A percentile compares a stretch with the other conserved stretches of the same genome.
Evolutionary conservation across 306 rosid genomes (phyloP).

Genomic region (Oemleria cerasiformis): DNA sequence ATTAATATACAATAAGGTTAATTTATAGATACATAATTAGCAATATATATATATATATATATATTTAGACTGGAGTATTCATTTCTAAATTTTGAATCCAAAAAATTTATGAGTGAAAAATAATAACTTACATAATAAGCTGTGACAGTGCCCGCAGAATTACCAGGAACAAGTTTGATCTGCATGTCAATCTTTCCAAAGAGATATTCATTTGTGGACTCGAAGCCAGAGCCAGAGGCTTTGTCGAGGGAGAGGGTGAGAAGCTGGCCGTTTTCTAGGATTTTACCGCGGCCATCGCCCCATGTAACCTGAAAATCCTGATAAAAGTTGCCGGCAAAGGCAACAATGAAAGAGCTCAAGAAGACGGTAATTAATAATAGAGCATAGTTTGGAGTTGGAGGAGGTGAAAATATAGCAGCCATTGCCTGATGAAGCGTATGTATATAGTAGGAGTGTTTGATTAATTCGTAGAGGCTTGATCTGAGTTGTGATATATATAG

Average conservation of each 20-base stretch:
- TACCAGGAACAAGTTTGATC: constrained; percentile 55
- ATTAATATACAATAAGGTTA: too few relatives aligned
- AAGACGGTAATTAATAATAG: background rate
- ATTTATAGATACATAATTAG: too few relatives aligned
- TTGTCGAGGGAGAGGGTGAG: constrained; percentile 64
- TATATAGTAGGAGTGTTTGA: background rate
- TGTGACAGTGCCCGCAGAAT: constrained; percentile 78
- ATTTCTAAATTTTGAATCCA: background rate
- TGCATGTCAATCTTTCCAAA: constrained; percentile 69
- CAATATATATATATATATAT: too few relatives aligned
- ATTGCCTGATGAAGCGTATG: background rate
- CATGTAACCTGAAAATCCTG: constrained; percentile 56
- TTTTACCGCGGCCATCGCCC: constrained; percentile 64
- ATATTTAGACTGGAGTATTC: background rate
- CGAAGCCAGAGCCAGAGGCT: constrained; percentile 75
- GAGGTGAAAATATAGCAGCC: background rate
- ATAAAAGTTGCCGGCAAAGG: constrained; percentile 43
- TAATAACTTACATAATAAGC: constrained; percentile 56
- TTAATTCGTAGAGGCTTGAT: background rate
- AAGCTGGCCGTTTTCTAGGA: constrained; percentile 32
- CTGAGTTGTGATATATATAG: constrained; percentile 8
- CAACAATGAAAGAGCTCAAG: background rate
- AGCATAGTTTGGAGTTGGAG: background rate
- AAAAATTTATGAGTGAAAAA: background rate
- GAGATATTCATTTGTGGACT: constrained; percentile 45